Conservation (phyloP, 1,284 basidiomycete genomes). For the Moesziomyces parantarcticus region DNA sequence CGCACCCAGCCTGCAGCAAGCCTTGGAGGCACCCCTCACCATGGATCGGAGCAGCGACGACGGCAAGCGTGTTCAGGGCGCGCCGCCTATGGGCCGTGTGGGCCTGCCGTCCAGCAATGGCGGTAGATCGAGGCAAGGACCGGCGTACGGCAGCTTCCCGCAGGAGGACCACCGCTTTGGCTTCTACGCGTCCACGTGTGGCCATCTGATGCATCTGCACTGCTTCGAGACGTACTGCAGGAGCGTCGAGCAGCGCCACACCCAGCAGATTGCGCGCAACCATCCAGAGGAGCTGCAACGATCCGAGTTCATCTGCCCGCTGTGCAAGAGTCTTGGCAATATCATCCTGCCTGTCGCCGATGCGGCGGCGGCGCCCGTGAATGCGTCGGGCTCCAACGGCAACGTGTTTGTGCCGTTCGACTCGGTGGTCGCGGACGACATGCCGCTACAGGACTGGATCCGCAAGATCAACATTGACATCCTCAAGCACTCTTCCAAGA, state of each 20-base stretch:
- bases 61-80: slow-evolving; percentile 51
- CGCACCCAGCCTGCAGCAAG: slow-evolving; percentile 77
- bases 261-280: slow-evolving; percentile 87
- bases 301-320: slow-evolving; percentile 94
- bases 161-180: slow-evolving; percentile 71
- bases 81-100: slow-evolving; percentile 25
- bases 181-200: slow-evolving; percentile 88
- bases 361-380: slow-evolving; percentile 8
- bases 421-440: slow-evolving; percentile 28
- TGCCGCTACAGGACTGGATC: slow-evolving; percentile 64
- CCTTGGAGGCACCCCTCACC: slow-evolving; percentile 73
- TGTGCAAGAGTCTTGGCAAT: slow-evolving; percentile 98
- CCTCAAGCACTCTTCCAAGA: slow-evolving; percentile 60
- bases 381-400: background rate
- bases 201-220: slow-evolving; percentile 95
- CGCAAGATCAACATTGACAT: slow-evolving; percentile 68
- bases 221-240: slow-evolving; percentile 92
- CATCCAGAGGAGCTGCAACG: slow-evolving; percentile 93
- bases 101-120: slow-evolving; percentile 10
- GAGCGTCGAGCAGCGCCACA: slow-evolving; percentile 88
- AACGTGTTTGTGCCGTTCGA: slow-evolving; percentile 19
- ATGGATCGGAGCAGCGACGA: slow-evolving; percentile 57
- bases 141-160: slow-evolving; percentile 68
- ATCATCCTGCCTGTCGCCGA: slow-evolving; percentile 83
- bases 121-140: slow-evolving; percentile 16